Conservation (phyloP, 352 stramenopile species). For the Globisporangium emineosum region DNA sequence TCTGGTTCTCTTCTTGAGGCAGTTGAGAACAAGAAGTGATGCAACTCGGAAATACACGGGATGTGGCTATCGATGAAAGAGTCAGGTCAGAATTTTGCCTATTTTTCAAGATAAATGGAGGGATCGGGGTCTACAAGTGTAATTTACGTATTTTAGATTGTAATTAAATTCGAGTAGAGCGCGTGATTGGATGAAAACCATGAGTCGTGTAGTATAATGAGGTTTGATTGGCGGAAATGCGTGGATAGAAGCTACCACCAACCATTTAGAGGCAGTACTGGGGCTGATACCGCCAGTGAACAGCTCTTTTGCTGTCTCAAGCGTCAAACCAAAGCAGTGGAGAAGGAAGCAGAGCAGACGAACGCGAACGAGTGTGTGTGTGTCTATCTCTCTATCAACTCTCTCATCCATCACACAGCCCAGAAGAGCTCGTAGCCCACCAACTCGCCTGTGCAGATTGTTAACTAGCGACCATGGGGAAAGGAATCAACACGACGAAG, state of each 20-base stretch:
- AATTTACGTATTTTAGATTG: not conserved
- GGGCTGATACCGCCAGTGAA: not conserved
- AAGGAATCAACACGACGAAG: conserved; percentile 85
- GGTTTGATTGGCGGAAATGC: conserved; percentile 8
- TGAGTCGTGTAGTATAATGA: too few species aligned
- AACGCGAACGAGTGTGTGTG: not conserved
- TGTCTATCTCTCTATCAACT: not conserved
- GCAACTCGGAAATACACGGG: not conserved
- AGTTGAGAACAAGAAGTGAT: conserved; percentile 2
- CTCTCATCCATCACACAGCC: not conserved
- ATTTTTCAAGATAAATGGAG: not conserved
- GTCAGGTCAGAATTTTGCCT: not conserved
- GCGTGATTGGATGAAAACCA: not conserved
- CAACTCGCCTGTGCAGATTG: not conserved
- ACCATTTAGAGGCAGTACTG: conserved; percentile 14
- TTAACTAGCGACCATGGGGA: conserved; percentile 32
- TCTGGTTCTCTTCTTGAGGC: conserved; percentile 2
- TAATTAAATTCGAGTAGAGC: not conserved
- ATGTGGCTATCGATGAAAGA: not conserved
- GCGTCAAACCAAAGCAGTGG: conserved; percentile 11
- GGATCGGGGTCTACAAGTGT: not conserved
- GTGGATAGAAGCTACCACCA: conserved; percentile 7
- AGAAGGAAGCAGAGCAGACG: not conserved
- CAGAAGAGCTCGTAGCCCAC: not conserved
- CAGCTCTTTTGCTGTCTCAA: not conserved